Evolutionary conservation across 1,284 basidiomycete species (phyloP), one percentile per base, ranked within the genome.

Genomic region (Cystobasidium pallidum): DNA sequence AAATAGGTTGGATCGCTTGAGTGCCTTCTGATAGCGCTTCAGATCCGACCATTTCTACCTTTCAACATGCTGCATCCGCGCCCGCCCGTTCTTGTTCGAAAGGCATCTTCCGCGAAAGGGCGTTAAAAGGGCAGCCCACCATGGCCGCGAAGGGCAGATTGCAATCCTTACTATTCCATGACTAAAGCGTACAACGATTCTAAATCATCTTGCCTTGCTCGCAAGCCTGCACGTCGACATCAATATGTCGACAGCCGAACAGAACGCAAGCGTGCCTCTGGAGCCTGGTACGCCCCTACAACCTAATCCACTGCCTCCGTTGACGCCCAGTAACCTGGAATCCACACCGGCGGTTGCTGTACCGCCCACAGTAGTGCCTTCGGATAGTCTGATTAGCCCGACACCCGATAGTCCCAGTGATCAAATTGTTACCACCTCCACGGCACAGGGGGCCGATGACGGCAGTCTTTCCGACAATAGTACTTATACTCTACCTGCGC

Each of bases 11-110:
- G 43, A 45, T 24, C 24, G 49, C 21, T 28, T 51, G 24, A 51
- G 49, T 51, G 15, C 6, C 49, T 51, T 24, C 49, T 51, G 49
- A 51, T 28, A 24, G 49, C 49, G 49, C 49, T 24, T 51, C 49
- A 51, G 24, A 24, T 51, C 49, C 49, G 49, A 51, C 49, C 21
- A 24, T 51, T 51, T 51, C 49, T 24, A 15, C 49, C 49, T 51
- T 51, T 51, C 49, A 51, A 28, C 49, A 26, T 24, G 21, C 49
- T 24, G 49, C 45, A 51, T 51, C n/a, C 43, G 43, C 49, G 49
- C 49, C 24, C 49, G 49, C 49, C 24, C 15, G 6, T 51, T 28
- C 49, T 6, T 7, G 17, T 26, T 24, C 24, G 26, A 51, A 51
- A 3, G 49, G 26, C 21, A n/a, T 8, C 4, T 2, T 51, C 49